phyloP scores from a whole-genome alignment of 148 eudicot species.

The Fagopyrum homotropicum region DNA sequence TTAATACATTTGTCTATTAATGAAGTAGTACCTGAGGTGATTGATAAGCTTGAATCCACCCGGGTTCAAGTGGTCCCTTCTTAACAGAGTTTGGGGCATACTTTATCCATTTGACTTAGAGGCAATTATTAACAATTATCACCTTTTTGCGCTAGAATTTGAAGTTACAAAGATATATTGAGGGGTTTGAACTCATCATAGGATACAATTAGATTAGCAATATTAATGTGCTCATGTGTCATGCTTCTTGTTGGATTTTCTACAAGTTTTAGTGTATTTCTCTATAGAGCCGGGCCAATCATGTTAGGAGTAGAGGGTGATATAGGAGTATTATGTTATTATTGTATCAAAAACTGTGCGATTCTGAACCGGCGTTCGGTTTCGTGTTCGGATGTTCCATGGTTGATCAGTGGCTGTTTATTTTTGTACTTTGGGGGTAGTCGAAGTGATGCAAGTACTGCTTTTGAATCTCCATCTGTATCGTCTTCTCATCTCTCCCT shows the following conservation, averaged over 20 bases:
- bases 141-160: conserved; percentile 5
- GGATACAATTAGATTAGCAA: neutral
- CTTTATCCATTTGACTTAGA: neutral
- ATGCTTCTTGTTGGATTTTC: neutral
- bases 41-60: conserved; percentile 50
- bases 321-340: neutral
- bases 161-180: neutral
- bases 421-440: neutral
- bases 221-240: neutral
- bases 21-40: conserved; percentile 50
- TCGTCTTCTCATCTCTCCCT: neutral
- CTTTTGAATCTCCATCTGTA: neutral
- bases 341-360: neutral
- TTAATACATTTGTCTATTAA: conserved; percentile 35
- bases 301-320: conserved; percentile 6
- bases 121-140: neutral
- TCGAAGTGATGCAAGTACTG: neutral
- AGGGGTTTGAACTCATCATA: conserved; percentile 4
- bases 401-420: neutral
- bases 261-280: neutral
- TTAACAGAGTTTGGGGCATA: conserved; percentile 10
- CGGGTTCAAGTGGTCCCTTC: conserved; percentile 21
- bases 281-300: neutral
- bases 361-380: neutral
- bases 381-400: neutral